phyloP scores from a whole-genome alignment of 192 early-diverging fungal species.

The Mortierella claussenii region DNA sequence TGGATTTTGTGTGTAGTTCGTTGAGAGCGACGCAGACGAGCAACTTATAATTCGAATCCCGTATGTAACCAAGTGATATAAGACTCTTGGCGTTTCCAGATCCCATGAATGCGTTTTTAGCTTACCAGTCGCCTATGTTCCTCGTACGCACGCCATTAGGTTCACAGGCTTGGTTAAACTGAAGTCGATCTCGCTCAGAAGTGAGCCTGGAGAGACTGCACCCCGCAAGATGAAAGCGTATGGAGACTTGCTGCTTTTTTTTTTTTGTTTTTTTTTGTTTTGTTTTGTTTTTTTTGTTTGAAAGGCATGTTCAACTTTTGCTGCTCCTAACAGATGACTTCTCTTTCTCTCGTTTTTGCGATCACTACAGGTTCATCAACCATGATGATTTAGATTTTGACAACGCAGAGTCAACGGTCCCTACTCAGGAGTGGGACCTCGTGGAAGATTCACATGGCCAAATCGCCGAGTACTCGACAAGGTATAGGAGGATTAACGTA shows the following conservation, averaged over 20 bases:
- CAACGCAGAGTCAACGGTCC: conserved; percentile 68
- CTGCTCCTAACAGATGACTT: not conserved
- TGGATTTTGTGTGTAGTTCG: conserved; percentile 62
- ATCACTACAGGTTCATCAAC: conserved; percentile 79
- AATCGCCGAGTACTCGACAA: conserved; percentile 71
- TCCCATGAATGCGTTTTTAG: too few relatives aligned
- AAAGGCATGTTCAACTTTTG: not conserved
- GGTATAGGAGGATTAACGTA: conserved; percentile 21
- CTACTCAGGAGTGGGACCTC: conserved; percentile 88
- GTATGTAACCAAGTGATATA: conserved; percentile 56
- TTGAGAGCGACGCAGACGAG: conserved; percentile 90
- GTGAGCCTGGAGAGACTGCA: conserved; percentile 64
- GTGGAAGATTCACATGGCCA: conserved; percentile 60
- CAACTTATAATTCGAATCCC: conserved; percentile 92
- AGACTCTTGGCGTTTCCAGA: too few relatives aligned
- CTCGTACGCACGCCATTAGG: too few relatives aligned
- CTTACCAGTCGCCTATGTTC: too few relatives aligned
- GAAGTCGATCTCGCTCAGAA: conserved; percentile 86
- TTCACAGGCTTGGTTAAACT: conserved; percentile 93
- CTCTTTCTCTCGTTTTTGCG: not conserved
- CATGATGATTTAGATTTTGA: conserved; percentile 93
- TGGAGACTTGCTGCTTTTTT: too few relatives aligned
- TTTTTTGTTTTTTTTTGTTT: too few relatives aligned
- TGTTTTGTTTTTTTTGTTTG: not conserved
- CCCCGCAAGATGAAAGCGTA: conserved; percentile 85